Evolutionary conservation across 768 basidiomycete genomes (phyloP), one percentile per base, ranked within the genome.

Genomic region (Mycena rosella): DNA sequence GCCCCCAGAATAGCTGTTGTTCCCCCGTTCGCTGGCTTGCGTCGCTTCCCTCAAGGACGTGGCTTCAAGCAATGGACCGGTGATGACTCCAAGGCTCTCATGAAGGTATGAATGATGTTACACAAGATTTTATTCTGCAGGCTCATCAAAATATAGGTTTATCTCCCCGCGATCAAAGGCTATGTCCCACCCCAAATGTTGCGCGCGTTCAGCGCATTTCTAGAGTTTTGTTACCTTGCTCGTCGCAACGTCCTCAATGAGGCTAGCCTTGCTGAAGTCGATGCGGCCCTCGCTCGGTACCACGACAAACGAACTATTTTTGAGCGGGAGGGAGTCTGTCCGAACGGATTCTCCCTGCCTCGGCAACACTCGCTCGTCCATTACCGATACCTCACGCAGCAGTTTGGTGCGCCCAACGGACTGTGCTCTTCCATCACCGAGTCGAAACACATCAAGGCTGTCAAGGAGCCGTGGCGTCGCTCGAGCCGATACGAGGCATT

Each of bases 51-150:
- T 4, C 62, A 81, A 40, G 78, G 79, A 0, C 47, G 58, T 0
- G 60, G 67, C 0, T 81, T 79, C 56, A 76, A 78, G 24, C 80
- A 81, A 30, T 82, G 81, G 81, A 82, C 80, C 0, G 75, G 80
- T 2, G 65, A 82, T 47, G 77, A 83, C n/a, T 82, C 77, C 2
- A 83, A 83, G 40, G 79, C 74, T 0, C 52, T 81, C 14, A 82
- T 83, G 78, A 82, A 81, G 76, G 79, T 80, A 34, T n/a, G 49
- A 34, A 6, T 22, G 58, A 49, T 55, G 32, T 6, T 1, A 38
- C 30, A n/a, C 45, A 11, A 34, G 27, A 5, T 38, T 34, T 34
- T 13, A 34, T 13, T 34, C 7, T 13, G 32, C 32, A n/a, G n/a
- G n/a, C n/a, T 34, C 32, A 34, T 5, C 15, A 17, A 38, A 38